phyloP scores from a whole-genome alignment of 441 rosid genomes.

The Macaranga tanarius region DNA sequence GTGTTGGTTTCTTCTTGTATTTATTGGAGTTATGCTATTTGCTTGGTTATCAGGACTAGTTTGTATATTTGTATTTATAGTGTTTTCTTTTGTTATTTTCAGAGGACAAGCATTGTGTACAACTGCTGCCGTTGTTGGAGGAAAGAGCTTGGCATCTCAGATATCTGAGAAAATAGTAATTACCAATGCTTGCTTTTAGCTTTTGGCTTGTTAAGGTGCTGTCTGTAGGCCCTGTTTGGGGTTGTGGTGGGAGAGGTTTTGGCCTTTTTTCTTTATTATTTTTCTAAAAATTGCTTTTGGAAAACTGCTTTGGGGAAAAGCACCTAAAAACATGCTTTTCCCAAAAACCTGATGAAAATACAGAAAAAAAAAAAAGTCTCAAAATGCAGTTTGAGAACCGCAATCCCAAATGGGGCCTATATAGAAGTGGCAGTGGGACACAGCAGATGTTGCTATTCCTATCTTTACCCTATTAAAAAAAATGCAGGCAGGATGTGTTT shows the following conservation, averaged over 20 bases:
- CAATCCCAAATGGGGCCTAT: too few species aligned
- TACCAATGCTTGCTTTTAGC: not conserved
- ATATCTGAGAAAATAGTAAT: conserved; percentile 88
- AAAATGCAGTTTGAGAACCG: too few species aligned
- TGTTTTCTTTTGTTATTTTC: conserved; percentile 19
- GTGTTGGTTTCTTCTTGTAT: not conserved
- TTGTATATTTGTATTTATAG: not conserved
- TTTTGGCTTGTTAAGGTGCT: not conserved
- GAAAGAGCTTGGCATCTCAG: conserved; percentile 94
- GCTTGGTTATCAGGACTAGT: not conserved
- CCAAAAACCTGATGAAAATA: too few species aligned
- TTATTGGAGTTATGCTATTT: conserved; percentile 7
- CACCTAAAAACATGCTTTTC: too few species aligned
- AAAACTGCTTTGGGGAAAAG: too few species aligned
- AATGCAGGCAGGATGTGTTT: not conserved
- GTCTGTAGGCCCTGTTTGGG: too few species aligned
- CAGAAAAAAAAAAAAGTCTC: too few species aligned
- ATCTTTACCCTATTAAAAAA: not conserved
- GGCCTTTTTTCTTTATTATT: too few species aligned
- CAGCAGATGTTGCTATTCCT: not conserved
- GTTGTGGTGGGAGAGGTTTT: too few species aligned
- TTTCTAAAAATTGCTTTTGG: too few species aligned
- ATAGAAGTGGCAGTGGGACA: not conserved
- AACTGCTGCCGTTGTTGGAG: conserved; percentile 92
- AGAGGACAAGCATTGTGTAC: conserved; percentile 93